Conservation (phyloP, 1,284 basidiomycete genomes). For the Moesziomyces globuligerus region DNA sequence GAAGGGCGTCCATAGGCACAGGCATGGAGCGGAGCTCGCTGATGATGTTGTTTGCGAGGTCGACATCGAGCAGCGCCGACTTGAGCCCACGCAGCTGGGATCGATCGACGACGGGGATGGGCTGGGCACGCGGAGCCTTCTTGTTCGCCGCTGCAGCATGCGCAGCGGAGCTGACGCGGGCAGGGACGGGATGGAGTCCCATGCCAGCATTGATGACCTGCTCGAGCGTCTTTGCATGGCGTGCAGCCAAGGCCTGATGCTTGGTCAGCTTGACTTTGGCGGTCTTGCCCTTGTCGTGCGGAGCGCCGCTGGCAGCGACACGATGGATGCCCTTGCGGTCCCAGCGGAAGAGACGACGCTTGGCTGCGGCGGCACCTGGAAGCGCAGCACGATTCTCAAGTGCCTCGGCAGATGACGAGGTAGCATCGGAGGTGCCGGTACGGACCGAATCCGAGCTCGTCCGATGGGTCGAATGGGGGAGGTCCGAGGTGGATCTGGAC, state of each 20-base stretch:
- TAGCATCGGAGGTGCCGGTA: constrained; percentile 9
- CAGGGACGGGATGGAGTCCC: constrained; percentile 38
- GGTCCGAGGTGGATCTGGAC: constrained; percentile 33
- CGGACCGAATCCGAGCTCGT: constrained; percentile 22
- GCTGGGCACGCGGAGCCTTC: constrained; percentile 20
- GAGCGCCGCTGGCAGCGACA: background rate
- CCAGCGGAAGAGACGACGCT: constrained; percentile 42
- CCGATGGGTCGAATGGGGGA: constrained; percentile 6
- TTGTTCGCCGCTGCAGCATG: constrained; percentile 11
- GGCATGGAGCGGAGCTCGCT: constrained; percentile 54
- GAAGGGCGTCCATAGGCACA: constrained; percentile 31
- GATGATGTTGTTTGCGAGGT: constrained; percentile 59
- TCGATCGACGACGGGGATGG: constrained; percentile 28
- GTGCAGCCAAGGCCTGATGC: constrained; percentile 46
- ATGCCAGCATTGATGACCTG: constrained; percentile 58
- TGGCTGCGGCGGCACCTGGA: constrained; percentile 31
- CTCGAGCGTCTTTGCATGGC: constrained; percentile 59
- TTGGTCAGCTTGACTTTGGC: constrained; percentile 52
- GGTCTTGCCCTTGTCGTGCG: constrained; percentile 31
- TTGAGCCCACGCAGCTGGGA: constrained; percentile 55
- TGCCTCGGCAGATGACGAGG: constrained; percentile 8
- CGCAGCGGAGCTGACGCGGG: constrained; percentile 18
- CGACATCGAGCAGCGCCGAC: constrained; percentile 51
- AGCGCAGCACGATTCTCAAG: constrained; percentile 20
- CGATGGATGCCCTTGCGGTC: constrained; percentile 43